Base-by-base conservation (phyloP, 2,329 filamentous ascomycete species). In the Aspergillus neoniger region DNA sequence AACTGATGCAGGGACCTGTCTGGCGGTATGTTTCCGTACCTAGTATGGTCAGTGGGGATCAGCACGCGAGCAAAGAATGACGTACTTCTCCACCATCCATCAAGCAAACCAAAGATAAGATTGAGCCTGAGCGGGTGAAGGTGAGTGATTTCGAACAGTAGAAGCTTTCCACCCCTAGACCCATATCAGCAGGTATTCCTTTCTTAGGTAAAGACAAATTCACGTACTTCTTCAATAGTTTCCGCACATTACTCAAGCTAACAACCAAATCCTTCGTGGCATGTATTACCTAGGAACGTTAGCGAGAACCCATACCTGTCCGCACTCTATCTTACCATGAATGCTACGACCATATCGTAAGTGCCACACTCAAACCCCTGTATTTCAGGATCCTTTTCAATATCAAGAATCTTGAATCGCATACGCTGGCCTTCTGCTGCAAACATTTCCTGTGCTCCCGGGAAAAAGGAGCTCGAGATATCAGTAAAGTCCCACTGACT, bases 291-390 rank as follows among this genome's bases (percentile, higher is more conserved):
- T 65, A 49, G 3, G 2, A 10, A 36, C 14, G 3, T 19, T 9
- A 38, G 2, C 9, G 5, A n/a, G 15, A 8, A 7, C 7, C 5
- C 12, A 15, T 10, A 15, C n/a, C 9, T n/a, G 5, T 54, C 2
- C 5, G 25, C 3, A 23, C 9, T 43, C 14, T 23, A 19, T 28
- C 58, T 32, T 55, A 65, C 63, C 51, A 63, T 21, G 7, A 49
- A 64, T 5, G 64, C 65, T 17, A 63, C 63, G 21, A 67, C 65
- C 21, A 68, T 21, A 50, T 68, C 66, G 52, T 67, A 68, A 1
- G 56, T 60, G 3, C 58, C 66, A 30, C 55, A 61, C 12, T 63
- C 60, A 21, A 68, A 68, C 0, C 60, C 66, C 19, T 68, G 65
- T 4, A 25, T 8, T 9, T 60, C 62, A 0, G 63, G 65, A 23